phyloP scores from a whole-genome alignment of 106 monocot species.

The Posidonia australis region DNA sequence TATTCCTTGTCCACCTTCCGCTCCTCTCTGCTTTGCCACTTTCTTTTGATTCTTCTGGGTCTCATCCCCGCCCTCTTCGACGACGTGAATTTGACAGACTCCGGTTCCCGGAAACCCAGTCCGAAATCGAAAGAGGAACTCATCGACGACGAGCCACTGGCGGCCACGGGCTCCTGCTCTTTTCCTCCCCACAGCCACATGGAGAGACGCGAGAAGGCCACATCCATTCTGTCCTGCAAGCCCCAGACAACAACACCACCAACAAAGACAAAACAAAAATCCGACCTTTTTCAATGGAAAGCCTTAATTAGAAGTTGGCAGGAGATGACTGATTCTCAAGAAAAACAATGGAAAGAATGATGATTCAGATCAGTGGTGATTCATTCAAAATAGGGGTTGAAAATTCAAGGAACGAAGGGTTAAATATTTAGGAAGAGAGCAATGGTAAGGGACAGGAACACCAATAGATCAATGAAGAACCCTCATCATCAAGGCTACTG shows the following conservation, averaged over 20 bases:
- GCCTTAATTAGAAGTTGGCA: no score
- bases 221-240: neutral
- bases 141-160: neutral
- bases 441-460: no score
- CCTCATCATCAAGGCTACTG: no score
- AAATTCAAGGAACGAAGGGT: no score
- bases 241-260: no score
- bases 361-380: no score
- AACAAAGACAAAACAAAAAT: neutral
- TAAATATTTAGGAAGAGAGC: no score
- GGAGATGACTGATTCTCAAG: no score
- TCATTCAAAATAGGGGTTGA: no score
- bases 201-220: neutral
- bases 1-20: slow-evolving; percentile 18
- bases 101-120: slow-evolving; percentile 1
- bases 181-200: neutral
- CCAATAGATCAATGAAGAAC: no score
- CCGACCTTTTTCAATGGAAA: neutral
- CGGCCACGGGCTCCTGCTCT: neutral
- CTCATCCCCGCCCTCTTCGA: neutral
- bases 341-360: no score
- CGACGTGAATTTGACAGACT: neutral
- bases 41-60: slow-evolving; percentile 2
- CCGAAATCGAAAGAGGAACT: slow-evolving; percentile 1
- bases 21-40: slow-evolving; percentile 17